Conservation (phyloP, 2,329 filamentous ascomycete species). For the Rhynchosporium graminicola region DNA sequence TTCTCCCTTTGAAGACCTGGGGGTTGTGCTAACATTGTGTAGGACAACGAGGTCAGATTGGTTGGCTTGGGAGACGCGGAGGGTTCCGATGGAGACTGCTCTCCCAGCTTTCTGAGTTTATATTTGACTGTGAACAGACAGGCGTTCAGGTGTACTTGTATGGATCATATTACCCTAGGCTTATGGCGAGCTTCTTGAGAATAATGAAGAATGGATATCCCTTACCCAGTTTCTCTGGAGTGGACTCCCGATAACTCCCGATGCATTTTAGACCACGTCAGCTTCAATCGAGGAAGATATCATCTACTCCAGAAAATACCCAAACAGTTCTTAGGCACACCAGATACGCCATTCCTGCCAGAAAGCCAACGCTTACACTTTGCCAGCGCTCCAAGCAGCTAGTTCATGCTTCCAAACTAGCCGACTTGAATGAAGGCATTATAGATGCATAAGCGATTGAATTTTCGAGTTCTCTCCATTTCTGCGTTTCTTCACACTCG, state of each 20-base stretch:
- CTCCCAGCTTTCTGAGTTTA: slow-evolving; percentile 40
- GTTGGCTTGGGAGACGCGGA: slow-evolving; percentile 80
- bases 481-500: no score
- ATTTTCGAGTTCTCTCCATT: no score
- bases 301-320: no score
- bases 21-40: slow-evolving; percentile 33
- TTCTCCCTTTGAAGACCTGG: not conserved
- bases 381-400: no score
- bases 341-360: no score
- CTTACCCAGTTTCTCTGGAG: not conserved
- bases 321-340: no score
- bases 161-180: not conserved
- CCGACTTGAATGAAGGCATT: no score
- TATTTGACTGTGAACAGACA: not conserved
- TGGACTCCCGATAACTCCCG: not conserved
- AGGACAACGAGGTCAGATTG: slow-evolving; percentile 96
- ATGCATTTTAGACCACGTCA: no score
- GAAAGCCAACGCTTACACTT: no score
- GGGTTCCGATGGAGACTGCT: slow-evolving; percentile 40
- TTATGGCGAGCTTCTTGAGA: not conserved
- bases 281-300: no score
- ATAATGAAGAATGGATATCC: not conserved
- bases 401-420: no score
- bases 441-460: no score
- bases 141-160: not conserved